A percentile compares a stretch with the other conserved stretches of the same genome.
Evolutionary conservation across 371 early-diverging fungal species (phyloP).

Genomic region (Syncephalastrum contaminatum): DNA sequence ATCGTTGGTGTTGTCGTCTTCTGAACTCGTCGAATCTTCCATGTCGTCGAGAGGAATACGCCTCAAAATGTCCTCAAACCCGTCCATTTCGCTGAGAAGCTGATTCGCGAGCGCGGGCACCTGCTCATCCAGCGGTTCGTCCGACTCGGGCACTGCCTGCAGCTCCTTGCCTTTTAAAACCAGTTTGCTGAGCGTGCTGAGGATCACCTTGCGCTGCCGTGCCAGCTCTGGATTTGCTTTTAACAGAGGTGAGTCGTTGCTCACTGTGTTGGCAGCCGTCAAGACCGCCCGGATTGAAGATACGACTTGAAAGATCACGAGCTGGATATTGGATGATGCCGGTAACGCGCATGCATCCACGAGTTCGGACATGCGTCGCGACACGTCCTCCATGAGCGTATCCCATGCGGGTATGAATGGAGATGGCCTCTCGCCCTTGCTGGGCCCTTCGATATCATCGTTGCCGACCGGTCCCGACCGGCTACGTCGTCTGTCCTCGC

Average conservation of each 20-base stretch:
- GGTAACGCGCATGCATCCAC: conserved; percentile 22
- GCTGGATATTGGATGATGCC: conserved; percentile 15
- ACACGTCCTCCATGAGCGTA: conserved; percentile 15
- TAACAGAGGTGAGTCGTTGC: conserved; percentile 40
- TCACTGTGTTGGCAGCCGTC: conserved; percentile 38
- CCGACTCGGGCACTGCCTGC: conserved; percentile 10
- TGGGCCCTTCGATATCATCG: conserved; percentile 4
- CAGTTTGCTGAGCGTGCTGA: conserved; percentile 35
- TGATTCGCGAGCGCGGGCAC: conserved; percentile 26
- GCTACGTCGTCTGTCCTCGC: conserved; percentile 25
- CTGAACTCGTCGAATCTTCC: background rate
- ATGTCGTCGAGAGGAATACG: background rate
- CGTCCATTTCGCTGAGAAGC: conserved; percentile 27
- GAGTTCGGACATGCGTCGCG: conserved; percentile 20
- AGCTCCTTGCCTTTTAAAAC: conserved; percentile 42
- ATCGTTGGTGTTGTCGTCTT: background rate
- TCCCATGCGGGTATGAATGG: conserved; percentile 11
- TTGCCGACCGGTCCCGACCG: conserved; percentile 2
- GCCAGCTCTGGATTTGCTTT: conserved; percentile 39
- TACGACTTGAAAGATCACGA: conserved; percentile 33
- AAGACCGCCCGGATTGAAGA: conserved; percentile 39
- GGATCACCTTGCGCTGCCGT: conserved; percentile 35
- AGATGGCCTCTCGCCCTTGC: background rate
- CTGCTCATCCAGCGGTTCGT: conserved; percentile 5
- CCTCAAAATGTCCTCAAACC: conserved; percentile 27